Conservation (phyloP, 139 green algal species). For the Chlamydomonas incerta region DNA sequence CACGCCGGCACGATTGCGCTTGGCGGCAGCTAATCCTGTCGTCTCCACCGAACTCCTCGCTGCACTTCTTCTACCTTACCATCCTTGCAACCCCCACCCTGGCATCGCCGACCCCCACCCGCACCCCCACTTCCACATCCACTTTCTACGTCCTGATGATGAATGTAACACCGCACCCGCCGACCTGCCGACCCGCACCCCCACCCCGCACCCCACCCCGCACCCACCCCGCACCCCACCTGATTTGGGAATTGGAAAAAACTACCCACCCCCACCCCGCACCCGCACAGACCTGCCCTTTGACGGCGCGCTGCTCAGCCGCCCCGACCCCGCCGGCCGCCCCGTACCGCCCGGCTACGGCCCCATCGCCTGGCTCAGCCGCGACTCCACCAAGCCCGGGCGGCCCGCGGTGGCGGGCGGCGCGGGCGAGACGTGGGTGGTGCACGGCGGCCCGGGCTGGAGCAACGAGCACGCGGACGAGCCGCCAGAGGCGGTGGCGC, state of each 20-base stretch:
- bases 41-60: too few species aligned
- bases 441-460: constrained; percentile 24
- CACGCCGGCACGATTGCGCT: too few species aligned
- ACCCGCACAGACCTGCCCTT: constrained; percentile 16
- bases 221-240: too few species aligned
- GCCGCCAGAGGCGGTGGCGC: neutral
- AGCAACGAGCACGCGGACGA: constrained; percentile 4
- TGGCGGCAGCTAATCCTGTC: too few species aligned
- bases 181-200: too few species aligned
- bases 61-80: too few species aligned
- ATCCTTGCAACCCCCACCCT: too few species aligned
- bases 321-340: neutral
- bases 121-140: too few species aligned
- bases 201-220: too few species aligned
- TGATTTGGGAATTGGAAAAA: neutral
- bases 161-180: too few species aligned
- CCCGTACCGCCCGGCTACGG: neutral
- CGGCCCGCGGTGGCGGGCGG: constrained; percentile 13
- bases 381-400: constrained; percentile 37
- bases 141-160: too few species aligned
- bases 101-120: too few species aligned
- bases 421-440: constrained; percentile 28
- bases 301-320: constrained; percentile 27
- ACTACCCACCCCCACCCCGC: neutral
- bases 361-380: constrained; percentile 24